Base-by-base conservation (phyloP, 1,284 basidiomycete genomes). In the Coniferiporia sulphurascens region DNA sequence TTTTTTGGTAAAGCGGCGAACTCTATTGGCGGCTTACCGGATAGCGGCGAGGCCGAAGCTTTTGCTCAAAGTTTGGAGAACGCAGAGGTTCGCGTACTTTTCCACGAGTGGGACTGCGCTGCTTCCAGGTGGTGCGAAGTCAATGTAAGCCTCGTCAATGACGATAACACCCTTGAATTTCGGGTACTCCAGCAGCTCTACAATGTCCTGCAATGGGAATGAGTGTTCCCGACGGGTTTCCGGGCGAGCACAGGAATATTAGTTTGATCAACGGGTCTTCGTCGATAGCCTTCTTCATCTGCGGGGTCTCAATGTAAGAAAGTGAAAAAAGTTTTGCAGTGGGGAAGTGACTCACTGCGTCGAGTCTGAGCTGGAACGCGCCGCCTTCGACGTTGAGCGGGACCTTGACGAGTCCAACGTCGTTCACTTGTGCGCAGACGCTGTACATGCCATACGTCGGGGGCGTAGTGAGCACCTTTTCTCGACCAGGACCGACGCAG, bases 401-500 rank as follows among this genome's bases (percentile, higher is more conserved):
- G 2, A 93, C 87, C 69, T 90, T 87, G 54, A 95, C 85, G 3
- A 97, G 77, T 0, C 83, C 89, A 3, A 98, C 79, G 70, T 99
- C 97, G 70, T 99, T 99, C 56, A 99, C 88, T 66, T 95, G 89
- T 6, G 96, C 97, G 62, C 91, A 94, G 1, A 99, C 96, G 17
- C 80, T 74, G 75, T 99, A 99, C 96, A 99, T 99, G 21, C 96
- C 96, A 70, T 99, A 99, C 6, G 96, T 98, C 2, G 97, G 97
- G 1, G 96, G 97, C 5, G 89, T 93, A 45, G 85, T 89, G 66
- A 96, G 71, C 38, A 95, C 87, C 69, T 86, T 90, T 70, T 98
- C 75, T 5, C 59, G 73, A 1, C 81, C 90, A 0, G 97, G 97
- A 0, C 77, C 77, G 66, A 95, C 94, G 65, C 91, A 88, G 45